Base-by-base conservation (phyloP, 768 basidiomycete genomes). In the Glaciozyma antarctica region DNA sequence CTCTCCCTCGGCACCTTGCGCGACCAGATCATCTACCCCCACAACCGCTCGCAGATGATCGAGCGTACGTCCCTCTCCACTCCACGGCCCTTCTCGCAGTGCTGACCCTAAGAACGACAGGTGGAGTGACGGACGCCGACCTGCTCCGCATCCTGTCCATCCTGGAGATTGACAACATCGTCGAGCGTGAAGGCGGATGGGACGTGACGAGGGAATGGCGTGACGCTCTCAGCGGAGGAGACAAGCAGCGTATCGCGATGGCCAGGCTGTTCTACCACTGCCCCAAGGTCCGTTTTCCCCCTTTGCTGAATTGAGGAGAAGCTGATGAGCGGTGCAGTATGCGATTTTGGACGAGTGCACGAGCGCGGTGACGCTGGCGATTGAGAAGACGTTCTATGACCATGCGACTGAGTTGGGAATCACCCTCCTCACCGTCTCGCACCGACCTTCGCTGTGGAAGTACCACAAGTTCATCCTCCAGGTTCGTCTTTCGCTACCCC, bases 121-220 rank as follows among this genome's bases (percentile, higher is more conserved):
- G 56, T 5, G 58, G 28, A 43, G 30, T 85, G 45, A 86, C 84
- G 22, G 94, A 99, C 73, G 78, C 79, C 0, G 84, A 92, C 70
- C 79, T 98, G 48, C 78, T 87, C 24, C 72, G 77, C 30, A 85
- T 95, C 58, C 79, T 99, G 48, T 78, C 82, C 12, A 80, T 85
- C 17, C 87, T 99, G 34, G 85, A 91, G 68, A 89, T 98, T 85
- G 85, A 85, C 48, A 78, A 80, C 72, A 83, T 97, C 56, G 88
- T 97, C 9, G 88, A 90, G 73, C 83, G 92, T 30, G 94, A 98
- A 77, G 94, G 94, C n/a, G 94, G 94, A 17, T 97, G 92, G 92
- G 87, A 88, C 72, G 80, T 81, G 12, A 81, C 82, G n/a, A 82
- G 86, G 56, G 94, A 97, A 73, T 98, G 94, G 94, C 83, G 90